Evolutionary conservation across 805 yeast species (phyloP), one percentile per base, ranked within the genome.

Genomic region (Kodamaea leandrae): DNA sequence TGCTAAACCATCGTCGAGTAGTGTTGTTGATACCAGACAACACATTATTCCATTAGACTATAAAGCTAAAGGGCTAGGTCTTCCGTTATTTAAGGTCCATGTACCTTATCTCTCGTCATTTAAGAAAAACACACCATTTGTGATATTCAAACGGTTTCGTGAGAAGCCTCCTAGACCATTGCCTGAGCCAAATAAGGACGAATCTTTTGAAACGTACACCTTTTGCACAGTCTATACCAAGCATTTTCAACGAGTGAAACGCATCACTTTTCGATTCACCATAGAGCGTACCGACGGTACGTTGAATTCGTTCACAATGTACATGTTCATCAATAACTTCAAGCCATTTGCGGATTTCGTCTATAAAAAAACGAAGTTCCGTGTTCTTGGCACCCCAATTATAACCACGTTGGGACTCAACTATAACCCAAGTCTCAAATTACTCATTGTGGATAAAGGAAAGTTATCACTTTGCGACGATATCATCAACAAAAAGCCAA

Each of bases 331-430:
- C 48, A 60, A 64, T 51, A 60, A 60, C 41, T 55, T 51, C 47
- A 55, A 60, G 40, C 68, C 73, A 3, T 65, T 62, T 47, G 57
- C 69, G 8, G 74, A 69, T 51, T 69, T 69, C 47, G 51, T 37
- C 21, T 68, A 65, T 45, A 57, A 57, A 27, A 47, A 45, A 28
- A 67, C 72, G 3, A 49, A 71, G 10, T 69, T 69, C 47, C 55
- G 74, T 35, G 52, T 67, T 4, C 36, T 63, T 14, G 74, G 74
- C 4, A 58, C 71, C 4, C 46, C 70, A 4, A 44, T 64, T n/a
- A 42, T 57, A 2, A 53, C 55, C 43, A 61, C 63, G 3, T 56
- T 62, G 45, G 48, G 61, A n/a, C 43, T 51, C 41, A 51, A 44
- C 23, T 60, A 58, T 47, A 61, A 58, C 38, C 71, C 69, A 3